A percentile compares a stretch with the other conserved stretches of the same genome.
Conservation (phyloP, 331 rosid species). For the Cydonia oblonga region DNA sequence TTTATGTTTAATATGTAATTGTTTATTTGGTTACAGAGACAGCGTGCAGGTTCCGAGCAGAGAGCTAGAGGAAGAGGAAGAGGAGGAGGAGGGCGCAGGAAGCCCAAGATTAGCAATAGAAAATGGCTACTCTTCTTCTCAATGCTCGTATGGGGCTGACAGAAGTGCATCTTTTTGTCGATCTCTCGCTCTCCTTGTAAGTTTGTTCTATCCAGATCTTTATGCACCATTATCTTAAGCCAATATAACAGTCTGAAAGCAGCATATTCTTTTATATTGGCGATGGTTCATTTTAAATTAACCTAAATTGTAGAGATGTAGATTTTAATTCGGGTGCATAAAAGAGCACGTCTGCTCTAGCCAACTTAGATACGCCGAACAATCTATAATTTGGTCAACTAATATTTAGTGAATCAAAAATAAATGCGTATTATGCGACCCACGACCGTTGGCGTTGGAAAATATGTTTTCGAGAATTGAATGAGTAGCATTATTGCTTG, state of each 20-base stretch:
- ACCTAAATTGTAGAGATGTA: not conserved
- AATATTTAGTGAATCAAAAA: too few species aligned
- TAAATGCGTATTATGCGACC: too few species aligned
- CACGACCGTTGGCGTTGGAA: too few species aligned
- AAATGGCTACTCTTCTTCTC: conserved; percentile 7
- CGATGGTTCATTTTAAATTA: not conserved
- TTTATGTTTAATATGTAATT: not conserved
- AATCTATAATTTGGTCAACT: too few species aligned
- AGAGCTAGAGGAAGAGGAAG: conserved; percentile 10
- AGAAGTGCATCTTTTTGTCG: conserved; percentile 62
- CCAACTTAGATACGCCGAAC: too few species aligned
- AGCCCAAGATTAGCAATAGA: conserved; percentile 11
- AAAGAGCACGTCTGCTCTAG: too few species aligned
- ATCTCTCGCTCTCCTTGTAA: conserved; percentile 72
- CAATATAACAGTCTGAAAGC: not conserved
- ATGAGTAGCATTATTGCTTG: too few species aligned
- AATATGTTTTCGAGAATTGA: too few species aligned
- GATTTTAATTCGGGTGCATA: too few species aligned
- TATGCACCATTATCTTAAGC: not conserved
- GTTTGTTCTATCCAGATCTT: conserved; percentile 1
- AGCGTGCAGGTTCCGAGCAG: conserved; percentile 55
- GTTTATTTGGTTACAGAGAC: conserved; percentile 28
- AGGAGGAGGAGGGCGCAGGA: conserved; percentile 10
- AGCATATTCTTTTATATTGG: not conserved
- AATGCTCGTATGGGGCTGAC: conserved; percentile 46